A percentile compares a stretch with the other conserved stretches of the same genome.
These are phyloP conservation scores for Xerocomus brunneocitrinus DNA, from an alignment of 768 basidiomycete species.

Conservation along the genomic window DNA sequence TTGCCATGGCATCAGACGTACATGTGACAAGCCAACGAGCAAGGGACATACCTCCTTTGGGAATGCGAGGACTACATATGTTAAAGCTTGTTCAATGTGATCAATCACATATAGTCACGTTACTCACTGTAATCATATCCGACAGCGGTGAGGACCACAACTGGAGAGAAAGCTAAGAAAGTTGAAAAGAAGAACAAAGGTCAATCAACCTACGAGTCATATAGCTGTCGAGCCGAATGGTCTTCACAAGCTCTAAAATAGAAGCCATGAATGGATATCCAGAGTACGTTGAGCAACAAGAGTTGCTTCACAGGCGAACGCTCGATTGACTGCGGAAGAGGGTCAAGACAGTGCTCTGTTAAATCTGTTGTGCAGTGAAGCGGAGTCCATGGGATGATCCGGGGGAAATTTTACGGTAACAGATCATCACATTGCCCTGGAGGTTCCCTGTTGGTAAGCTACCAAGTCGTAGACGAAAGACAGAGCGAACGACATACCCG, in stretches of 20 bases:
- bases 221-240: background rate
- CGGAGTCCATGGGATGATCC: background rate
- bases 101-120: background rate
- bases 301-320: background rate
- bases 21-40: background rate
- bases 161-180: too few relatives aligned
- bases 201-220: background rate
- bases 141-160: background rate
- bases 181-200: too few relatives aligned
- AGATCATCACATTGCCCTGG: background rate
- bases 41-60: background rate
- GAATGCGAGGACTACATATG: background rate
- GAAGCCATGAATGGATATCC: background rate
- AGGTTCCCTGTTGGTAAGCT: background rate
- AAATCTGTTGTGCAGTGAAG: background rate
- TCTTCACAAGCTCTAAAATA: background rate
- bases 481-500: background rate
- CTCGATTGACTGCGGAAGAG: background rate
- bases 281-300: background rate
- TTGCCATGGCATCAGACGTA: background rate
- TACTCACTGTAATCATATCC: conserved; percentile 1
- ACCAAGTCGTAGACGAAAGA: background rate
- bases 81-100: background rate
- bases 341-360: background rate
- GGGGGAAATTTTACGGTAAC: background rate